phyloP scores from a whole-genome alignment of 2,329 filamentous ascomycete species.

The Botrytis deweyae region DNA sequence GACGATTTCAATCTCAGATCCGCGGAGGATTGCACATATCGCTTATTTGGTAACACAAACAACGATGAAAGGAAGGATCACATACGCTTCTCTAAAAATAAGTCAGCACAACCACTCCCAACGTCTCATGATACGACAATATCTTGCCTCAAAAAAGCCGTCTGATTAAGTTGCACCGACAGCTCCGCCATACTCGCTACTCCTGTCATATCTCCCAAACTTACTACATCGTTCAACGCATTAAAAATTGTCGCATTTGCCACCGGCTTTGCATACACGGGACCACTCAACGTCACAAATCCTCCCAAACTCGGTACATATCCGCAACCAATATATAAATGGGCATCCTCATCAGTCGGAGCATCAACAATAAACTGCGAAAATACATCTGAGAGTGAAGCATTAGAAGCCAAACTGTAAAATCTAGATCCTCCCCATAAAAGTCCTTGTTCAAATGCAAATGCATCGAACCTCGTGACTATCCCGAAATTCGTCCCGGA shows the following conservation, averaged over 20 bases:
- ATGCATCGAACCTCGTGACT: slow-evolving; percentile 46
- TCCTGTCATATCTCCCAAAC: neutral
- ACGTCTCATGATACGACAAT: neutral
- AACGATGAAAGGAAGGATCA: neutral
- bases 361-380: slow-evolving; percentile 23
- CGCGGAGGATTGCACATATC: neutral
- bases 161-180: neutral
- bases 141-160: neutral
- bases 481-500: slow-evolving; percentile 34
- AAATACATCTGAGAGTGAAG: slow-evolving; percentile 24
- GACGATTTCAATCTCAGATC: neutral
- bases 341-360: neutral
- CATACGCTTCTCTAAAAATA: neutral
- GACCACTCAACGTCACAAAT: neutral
- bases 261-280: neutral
- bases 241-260: neutral
- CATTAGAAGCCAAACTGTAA: slow-evolving; percentile 19
- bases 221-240: neutral
- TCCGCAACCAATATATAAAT: neutral
- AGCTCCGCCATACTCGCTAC: neutral
- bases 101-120: neutral
- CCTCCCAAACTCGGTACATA: neutral
- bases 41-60: neutral
- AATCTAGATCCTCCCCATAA: slow-evolving; percentile 29
- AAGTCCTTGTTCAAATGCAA: slow-evolving; percentile 38